Percentiles rank a stretch among this genome's conserved stretches.
Evolutionary conservation across 768 basidiomycete species (phyloP).

Genomic region (Boletus reticulatus): DNA sequence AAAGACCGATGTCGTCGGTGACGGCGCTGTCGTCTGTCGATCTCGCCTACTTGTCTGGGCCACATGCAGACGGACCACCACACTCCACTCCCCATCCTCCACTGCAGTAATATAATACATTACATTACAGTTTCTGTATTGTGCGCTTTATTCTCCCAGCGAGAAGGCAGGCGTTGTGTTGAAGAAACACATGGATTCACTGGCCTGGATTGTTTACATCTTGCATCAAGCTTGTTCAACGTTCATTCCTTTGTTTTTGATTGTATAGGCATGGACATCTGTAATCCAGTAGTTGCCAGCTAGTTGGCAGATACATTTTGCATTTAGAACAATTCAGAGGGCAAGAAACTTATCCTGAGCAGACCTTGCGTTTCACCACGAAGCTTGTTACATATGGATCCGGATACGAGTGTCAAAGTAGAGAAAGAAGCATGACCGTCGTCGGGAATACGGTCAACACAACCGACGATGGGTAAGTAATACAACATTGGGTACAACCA

Average conservation of each 20-base stretch:
- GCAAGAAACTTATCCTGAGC: not conserved
- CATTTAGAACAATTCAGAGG: not conserved
- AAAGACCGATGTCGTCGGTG: conserved; percentile 3
- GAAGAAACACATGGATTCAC: not conserved
- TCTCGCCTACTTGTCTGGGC: conserved; percentile 13
- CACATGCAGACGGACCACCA: conserved; percentile 1
- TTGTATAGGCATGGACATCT: not conserved
- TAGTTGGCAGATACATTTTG: not conserved
- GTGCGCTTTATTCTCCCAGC: not conserved
- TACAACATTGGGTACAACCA: conserved; percentile 22
- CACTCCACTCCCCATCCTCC: conserved; percentile 9
- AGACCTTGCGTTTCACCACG: conserved; percentile 6
- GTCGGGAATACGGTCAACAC: conserved; percentile 16
- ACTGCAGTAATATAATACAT: conserved; percentile 1
- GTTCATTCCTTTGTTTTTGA: conserved; percentile 4
- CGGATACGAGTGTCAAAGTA: not conserved
- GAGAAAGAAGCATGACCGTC: not conserved
- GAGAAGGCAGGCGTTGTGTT: not conserved
- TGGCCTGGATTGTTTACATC: not conserved
- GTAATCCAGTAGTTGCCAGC: not conserved
- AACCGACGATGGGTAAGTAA: conserved; percentile 20
- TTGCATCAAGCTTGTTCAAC: not conserved
- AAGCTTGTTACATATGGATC: conserved; percentile 11
- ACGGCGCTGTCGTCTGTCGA: conserved; percentile 5
- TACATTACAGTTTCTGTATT: not conserved